Percentiles rank a stretch among this genome's conserved stretches.
Conservation (phyloP, 1,284 basidiomycete species). For the Sanghuangporus weigelae region DNA sequence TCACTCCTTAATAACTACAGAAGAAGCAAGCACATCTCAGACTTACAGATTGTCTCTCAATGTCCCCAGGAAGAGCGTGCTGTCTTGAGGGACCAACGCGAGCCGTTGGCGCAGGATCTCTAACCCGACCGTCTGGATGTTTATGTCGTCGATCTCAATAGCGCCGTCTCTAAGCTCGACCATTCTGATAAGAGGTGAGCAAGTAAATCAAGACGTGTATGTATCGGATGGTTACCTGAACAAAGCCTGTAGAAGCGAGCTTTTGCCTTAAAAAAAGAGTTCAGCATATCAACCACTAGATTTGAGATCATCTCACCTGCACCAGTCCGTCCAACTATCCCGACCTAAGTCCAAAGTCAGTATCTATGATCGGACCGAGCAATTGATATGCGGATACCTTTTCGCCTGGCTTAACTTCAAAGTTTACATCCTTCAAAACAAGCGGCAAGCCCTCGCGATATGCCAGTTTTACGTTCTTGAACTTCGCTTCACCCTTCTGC, state of each 20-base stretch:
- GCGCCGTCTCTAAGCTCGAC: constrained; percentile 58
- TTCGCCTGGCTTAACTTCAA: constrained; percentile 61
- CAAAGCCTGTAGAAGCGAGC: constrained; percentile 67
- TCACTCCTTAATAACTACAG: background rate
- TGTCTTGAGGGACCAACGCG: constrained; percentile 72
- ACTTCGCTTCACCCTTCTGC: constrained; percentile 50
- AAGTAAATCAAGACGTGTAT: background rate
- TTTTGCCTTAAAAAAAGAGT: constrained; percentile 49
- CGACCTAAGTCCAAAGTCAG: constrained; percentile 38
- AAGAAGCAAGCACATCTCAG: background rate
- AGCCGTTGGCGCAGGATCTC: constrained; percentile 53
- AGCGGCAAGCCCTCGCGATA: constrained; percentile 71
- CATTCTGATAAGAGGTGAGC: constrained; percentile 39
- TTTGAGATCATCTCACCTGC: constrained; percentile 40
- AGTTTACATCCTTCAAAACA: constrained; percentile 64
- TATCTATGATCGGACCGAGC: background rate
- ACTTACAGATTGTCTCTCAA: constrained; percentile 63
- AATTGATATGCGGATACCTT: constrained; percentile 38
- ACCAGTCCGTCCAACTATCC: constrained; percentile 71
- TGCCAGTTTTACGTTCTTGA: constrained; percentile 56
- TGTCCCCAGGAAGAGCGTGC: constrained; percentile 58
- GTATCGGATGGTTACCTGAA: constrained; percentile 46
- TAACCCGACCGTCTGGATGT: constrained; percentile 54
- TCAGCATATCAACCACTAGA: background rate
- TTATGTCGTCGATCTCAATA: constrained; percentile 67